Conservation (phyloP, 768 basidiomycete genomes). For the Megacollybia marginata region DNA sequence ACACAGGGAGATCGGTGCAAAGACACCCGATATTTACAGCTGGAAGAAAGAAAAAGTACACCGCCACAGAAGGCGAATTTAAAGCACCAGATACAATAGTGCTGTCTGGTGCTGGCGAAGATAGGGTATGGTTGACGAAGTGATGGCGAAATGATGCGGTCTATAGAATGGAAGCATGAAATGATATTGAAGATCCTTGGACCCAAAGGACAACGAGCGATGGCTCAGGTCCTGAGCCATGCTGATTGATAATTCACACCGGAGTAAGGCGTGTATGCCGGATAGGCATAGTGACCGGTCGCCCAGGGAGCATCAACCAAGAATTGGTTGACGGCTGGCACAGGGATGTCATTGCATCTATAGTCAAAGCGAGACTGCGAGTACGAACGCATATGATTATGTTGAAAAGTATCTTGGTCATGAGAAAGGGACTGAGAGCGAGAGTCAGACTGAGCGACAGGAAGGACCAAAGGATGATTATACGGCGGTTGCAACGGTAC, state of each 20-base stretch:
- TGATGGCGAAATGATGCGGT: conserved; percentile 19
- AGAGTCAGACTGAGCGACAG: conserved; percentile 34
- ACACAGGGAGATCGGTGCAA: conserved; percentile 13
- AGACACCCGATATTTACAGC: conserved; percentile 26
- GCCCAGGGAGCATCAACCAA: conserved; percentile 36
- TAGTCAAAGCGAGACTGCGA: conserved; percentile 54
- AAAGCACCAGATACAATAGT: conserved; percentile 13
- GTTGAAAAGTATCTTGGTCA: conserved; percentile 40
- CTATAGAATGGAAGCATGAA: conserved; percentile 9
- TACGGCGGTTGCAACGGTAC: conserved; percentile 26
- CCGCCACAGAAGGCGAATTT: conserved; percentile 17
- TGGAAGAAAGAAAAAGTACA: conserved; percentile 19
- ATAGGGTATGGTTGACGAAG: conserved; percentile 12
- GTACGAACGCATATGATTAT: conserved; percentile 50
- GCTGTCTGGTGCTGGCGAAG: conserved; percentile 7
- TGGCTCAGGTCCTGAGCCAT: conserved; percentile 41
- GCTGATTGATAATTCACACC: conserved; percentile 38
- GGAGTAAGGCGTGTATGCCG: conserved; percentile 34
- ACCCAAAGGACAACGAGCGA: no score
- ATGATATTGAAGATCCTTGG: neutral
- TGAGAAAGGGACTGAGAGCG: conserved; percentile 53
- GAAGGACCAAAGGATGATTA: conserved; percentile 29
- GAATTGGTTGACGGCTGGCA: conserved; percentile 33
- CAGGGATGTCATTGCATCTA: conserved; percentile 36
- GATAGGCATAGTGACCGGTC: conserved; percentile 31